These are phyloP conservation scores for Acmispon strigosus DNA, from an alignment of 306 rosid species.

Conservation along the genomic window DNA sequence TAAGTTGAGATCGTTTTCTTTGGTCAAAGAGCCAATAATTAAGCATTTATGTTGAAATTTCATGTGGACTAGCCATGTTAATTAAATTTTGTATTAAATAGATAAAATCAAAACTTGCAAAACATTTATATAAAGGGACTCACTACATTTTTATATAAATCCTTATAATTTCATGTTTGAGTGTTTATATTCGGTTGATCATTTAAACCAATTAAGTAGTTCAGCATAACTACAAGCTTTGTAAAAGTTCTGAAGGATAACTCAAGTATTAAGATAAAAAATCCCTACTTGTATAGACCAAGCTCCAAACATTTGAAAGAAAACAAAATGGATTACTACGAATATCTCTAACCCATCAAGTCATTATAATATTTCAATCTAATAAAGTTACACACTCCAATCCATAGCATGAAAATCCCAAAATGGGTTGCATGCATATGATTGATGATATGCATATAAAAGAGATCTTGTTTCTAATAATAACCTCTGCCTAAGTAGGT, in stretches of 20 bases:
- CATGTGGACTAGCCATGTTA: too few relatives aligned
- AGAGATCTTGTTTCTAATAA: not conserved
- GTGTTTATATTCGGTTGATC: too few relatives aligned
- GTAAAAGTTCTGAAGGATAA: too few relatives aligned
- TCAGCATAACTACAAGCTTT: not conserved
- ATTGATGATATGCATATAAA: not conserved
- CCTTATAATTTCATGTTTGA: not conserved
- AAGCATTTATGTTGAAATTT: too few relatives aligned
- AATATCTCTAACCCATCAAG: not conserved
- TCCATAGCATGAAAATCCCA: slow-evolving; percentile 10
- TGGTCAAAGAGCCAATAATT: too few relatives aligned
- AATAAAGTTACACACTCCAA: slow-evolving; percentile 7
- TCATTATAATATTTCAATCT: not conserved
- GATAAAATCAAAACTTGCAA: too few relatives aligned
- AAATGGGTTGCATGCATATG: slow-evolving; percentile 11
- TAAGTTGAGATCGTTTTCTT: too few relatives aligned
- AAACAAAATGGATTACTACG: not conserved
- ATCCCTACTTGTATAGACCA: not conserved
- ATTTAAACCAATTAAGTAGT: too few relatives aligned
- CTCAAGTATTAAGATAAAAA: too few relatives aligned
- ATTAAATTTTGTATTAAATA: too few relatives aligned
- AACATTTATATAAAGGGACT: too few relatives aligned
- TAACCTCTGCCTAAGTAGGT: not conserved
- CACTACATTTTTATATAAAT: too few relatives aligned
- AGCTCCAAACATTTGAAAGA: not conserved